phyloP scores from a whole-genome alignment of 768 basidiomycete species.

The Sarcodon sp. region DNA sequence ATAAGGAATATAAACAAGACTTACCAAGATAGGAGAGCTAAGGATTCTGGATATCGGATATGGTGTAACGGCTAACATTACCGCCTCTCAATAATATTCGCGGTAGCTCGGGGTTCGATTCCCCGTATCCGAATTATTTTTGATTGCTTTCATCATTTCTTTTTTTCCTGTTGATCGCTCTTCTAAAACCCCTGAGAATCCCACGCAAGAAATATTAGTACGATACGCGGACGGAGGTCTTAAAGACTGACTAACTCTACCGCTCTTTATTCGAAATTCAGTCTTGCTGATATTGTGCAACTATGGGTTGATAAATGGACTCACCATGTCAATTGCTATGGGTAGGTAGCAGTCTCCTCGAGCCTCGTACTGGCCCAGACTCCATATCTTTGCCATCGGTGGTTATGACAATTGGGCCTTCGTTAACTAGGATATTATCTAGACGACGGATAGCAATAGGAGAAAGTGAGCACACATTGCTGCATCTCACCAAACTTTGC shows the following conservation, averaged over 20 bases:
- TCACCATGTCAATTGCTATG: neutral
- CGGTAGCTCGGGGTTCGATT: slow-evolving; percentile 25
- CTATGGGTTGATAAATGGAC: neutral
- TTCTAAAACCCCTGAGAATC: no score
- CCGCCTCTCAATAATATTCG: slow-evolving; percentile 35
- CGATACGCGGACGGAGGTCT: no score
- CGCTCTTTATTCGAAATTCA: no score
- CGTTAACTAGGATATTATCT: neutral
- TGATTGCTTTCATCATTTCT: no score
- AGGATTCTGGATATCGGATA: slow-evolving; percentile 21
- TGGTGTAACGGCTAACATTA: slow-evolving; percentile 60
- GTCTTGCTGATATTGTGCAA: no score
- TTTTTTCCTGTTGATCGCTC: no score
- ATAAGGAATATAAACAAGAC: no score
- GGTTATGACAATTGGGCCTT: neutral
- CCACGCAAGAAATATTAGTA: no score
- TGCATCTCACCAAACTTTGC: slow-evolving; percentile 43
- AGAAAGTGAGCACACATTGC: slow-evolving; percentile 18
- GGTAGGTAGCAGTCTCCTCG: neutral
- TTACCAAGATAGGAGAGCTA: no score
- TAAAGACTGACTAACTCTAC: no score
- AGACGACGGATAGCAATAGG: neutral
- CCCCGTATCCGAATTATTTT: slow-evolving; percentile 14
- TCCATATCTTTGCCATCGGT: neutral
- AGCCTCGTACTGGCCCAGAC: neutral